Base-by-base conservation (phyloP, 192 early-diverging fungal species). In the Coemansia sp. region DNA sequence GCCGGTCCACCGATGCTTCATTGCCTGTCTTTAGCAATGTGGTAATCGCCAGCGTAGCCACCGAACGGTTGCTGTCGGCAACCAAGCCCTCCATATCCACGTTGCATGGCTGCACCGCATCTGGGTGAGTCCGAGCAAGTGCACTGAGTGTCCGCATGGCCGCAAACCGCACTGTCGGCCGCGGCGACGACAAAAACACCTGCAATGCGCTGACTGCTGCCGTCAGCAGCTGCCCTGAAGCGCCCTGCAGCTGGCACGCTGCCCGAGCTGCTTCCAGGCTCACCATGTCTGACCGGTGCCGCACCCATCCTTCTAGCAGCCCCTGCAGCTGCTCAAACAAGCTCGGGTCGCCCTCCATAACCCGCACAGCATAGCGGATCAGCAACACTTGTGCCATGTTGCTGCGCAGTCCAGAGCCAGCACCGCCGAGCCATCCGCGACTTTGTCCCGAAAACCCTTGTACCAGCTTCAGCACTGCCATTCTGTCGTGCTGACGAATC, bases 41-140 rank as follows among this genome's bases (percentile, higher is more conserved):
- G 11, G 95, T 97, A 68, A 99, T 99, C 31, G 97, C 97, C 80
- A 98, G 96, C 5, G 97, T 97, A 9, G 97, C 92, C 53, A 99
- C 87, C 50, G 91, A 93, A 51, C 97, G 87, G 79, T 99, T 99
- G 47, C 88, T 81, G 75, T 99, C 95, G 2, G 93, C 93, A 51
- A 99, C 93, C 53, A 97, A 80, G 56, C 89, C 92, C 70, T 99
- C 97, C 88, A 99, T 97, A 75, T 99, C 97, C 47, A 97, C 76
- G 68, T 99, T 99, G 82, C 97, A 97, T 3, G 91, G 91, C 36
- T 87, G 80, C 37, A 99, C 95, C 14, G 92, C 91, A 39, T 83
- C 81, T 2, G 97, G 92, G 42, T 96, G 85, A n/a, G 85, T 87
- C 77, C 92, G 80, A 5, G 97, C 90, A 38, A 99, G 77, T 56